Evolutionary conservation across 2,329 filamentous ascomycete genomes (phyloP), one percentile per base, ranked within the genome.

Genomic region (Chaetothyriales sp.): DNA sequence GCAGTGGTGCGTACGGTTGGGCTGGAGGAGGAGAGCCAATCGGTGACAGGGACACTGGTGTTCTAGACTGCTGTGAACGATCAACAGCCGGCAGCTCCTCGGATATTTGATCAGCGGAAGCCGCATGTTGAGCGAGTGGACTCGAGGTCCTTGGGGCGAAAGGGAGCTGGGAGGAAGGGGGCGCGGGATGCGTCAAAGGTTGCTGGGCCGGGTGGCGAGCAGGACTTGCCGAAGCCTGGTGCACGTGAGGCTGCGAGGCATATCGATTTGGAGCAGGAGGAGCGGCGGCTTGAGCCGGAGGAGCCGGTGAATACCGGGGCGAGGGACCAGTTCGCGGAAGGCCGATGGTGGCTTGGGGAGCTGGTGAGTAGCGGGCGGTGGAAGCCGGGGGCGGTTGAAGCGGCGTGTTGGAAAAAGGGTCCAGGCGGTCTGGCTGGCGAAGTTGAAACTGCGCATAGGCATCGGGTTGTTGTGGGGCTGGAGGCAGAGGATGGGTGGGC

Each of bases 121-220:
- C 50, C 46, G 54, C 56, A 49, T 71, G 74, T 47, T 75, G 73
- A 28, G 78, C 78, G 15, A 82, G 67, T 15, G 79, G 79, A 62
- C 79, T 81, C n/a, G 78, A 81, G 5, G 78, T 81, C 51, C 79
- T 71, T 18, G 79, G 79, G 43, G 78, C 75, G 62, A 80, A 81
- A 3, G 75, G 70, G 53, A 78, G 68, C 12, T 66, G 59, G 28
- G 54, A 55, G 9, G 55, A 47, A 28, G 52, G 39, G 22, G 53
- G 53, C 39, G 62, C 60, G 3, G 62, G 56, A 47, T 62, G 60
- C 19, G 61, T 57, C 47, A 53, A 56, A 28, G 63, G 50, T 15
- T 63, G 66, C 55, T 63, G 70, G 19, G 69, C 69, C 28, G 61
- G 64, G 58, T 72, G 70, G 50, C 67, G 68, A 51, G 60, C 65